phyloP scores from a whole-genome alignment of 2,329 filamentous ascomycete species.

The Phialophora chinensis region DNA sequence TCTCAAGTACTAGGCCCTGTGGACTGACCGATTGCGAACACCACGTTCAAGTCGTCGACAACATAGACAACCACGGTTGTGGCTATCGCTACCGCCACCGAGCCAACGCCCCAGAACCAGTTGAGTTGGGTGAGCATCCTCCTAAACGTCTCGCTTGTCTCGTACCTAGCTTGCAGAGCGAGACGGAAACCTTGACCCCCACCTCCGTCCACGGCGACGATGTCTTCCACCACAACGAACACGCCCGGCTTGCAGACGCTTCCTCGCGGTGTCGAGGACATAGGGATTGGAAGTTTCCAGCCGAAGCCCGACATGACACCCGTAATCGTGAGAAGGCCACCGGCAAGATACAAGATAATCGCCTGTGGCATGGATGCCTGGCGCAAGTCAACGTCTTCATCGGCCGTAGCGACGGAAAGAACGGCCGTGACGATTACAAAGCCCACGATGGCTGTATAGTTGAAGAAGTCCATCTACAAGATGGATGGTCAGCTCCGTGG shows the following conservation, averaged over 20 bases:
- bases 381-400: constrained; percentile 10
- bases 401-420: constrained; percentile 1
- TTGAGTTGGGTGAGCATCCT: constrained; percentile 7
- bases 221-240: constrained; percentile 6
- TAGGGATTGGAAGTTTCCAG: constrained; percentile 4
- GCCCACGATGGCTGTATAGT: constrained; percentile 3
- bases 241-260: background rate
- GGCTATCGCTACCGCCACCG: constrained; percentile 1
- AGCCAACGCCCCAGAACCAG: constrained; percentile 8
- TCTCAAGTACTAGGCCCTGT: background rate
- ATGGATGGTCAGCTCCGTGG: background rate
- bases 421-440: constrained; percentile 6
- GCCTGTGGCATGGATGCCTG: constrained; percentile 3
- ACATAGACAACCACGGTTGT: constrained; percentile 8
- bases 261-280: constrained; percentile 8
- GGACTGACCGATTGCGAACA: constrained; percentile 9
- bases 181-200: background rate
- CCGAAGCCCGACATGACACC: background rate
- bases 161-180: constrained; percentile 2
- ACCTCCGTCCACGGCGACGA: constrained; percentile 12
- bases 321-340: constrained; percentile 2
- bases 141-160: constrained; percentile 5
- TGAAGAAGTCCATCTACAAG: constrained; percentile 9
- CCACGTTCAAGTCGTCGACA: constrained; percentile 7
- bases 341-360: constrained; percentile 4